Evolutionary conservation across 2,329 filamentous ascomycete genomes (phyloP), one percentile per base, ranked within the genome.

Genomic region (Ophioceras dolichostomum): DNA sequence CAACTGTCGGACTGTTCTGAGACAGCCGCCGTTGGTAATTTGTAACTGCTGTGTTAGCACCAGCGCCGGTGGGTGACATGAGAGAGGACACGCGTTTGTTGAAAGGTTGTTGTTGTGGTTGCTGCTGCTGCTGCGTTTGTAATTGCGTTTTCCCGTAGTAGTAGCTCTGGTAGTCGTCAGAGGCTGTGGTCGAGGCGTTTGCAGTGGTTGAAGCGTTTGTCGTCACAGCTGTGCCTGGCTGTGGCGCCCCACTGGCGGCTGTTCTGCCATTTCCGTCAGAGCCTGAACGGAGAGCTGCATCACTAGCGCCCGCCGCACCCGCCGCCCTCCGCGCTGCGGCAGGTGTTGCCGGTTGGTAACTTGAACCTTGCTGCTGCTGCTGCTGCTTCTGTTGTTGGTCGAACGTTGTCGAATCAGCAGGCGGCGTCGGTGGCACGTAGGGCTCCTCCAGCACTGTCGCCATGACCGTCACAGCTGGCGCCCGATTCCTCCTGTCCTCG

Each of bases 401-500:
- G 49, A 75, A 76, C 22, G 57, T 55, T 22, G 63, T 59, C 43
- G 65, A 62, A 39, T 81, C 76, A 39, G 72, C 68, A 12, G 76
- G 76, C 30, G 77, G 76, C 41, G 78, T 81, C 30, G 73, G 73
- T 28, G 75, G 75, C 22, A 74, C 62, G 46, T 64, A 64, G 19
- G 62, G 60, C 52, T 79, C 74, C 49, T 79, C 75, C 9, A 65
- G 54, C 16, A 77, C 66, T 0, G 74, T 73, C 24, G 69, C 65
- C 68, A 79, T 72, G 32, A 73, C 60, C n/a, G 70, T 69, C 22
- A 78, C 67, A 27, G 73, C 56, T 21, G 65, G 63, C 8, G 64
- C 63, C 38, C 68, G 62, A 29, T 60, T 54, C 41, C 63, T 62
- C 33, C 66, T 58, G 47, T 79, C 73, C 13, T 76, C 82, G 27